Conservation (phyloP, 331 rosid genomes). For the Acacia concinna region DNA sequence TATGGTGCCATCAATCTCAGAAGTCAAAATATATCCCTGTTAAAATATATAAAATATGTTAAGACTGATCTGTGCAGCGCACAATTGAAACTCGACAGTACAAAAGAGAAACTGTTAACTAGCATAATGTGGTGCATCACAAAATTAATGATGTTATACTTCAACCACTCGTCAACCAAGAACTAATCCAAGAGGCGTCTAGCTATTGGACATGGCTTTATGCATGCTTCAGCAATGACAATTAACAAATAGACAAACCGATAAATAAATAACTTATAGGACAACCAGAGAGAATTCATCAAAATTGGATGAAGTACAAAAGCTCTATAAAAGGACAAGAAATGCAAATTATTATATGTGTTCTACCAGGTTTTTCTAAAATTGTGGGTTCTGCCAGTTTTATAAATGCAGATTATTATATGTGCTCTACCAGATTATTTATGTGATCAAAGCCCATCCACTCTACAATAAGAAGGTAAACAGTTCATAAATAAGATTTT, state of each 20-base stretch:
- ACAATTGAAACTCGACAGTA: conserved; percentile 17
- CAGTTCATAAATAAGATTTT: not conserved
- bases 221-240: not conserved
- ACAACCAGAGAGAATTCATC: not conserved
- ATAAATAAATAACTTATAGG: not conserved
- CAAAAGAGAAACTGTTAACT: not conserved
- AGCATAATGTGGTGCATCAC: conserved; percentile 7
- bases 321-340: not conserved
- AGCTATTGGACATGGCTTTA: not conserved
- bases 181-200: not conserved
- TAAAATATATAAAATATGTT: conserved; percentile 33
- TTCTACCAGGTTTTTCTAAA: not conserved
- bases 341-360: not conserved
- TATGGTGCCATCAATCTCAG: conserved; percentile 94
- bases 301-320: not conserved
- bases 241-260: not conserved
- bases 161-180: conserved; percentile 6
- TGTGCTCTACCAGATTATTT: not conserved
- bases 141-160: conserved; percentile 16
- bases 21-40: conserved; percentile 89
- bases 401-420: not conserved
- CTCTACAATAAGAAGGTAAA: conserved; percentile 20
- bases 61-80: conserved; percentile 21
- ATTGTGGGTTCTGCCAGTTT: no score
- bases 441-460: not conserved